Percentiles rank a stretch among this genome's conserved stretches.
These are phyloP conservation scores for Jacaranda mimosifolia DNA, from an alignment of 257 asterid species.

Conservation along the genomic window DNA sequence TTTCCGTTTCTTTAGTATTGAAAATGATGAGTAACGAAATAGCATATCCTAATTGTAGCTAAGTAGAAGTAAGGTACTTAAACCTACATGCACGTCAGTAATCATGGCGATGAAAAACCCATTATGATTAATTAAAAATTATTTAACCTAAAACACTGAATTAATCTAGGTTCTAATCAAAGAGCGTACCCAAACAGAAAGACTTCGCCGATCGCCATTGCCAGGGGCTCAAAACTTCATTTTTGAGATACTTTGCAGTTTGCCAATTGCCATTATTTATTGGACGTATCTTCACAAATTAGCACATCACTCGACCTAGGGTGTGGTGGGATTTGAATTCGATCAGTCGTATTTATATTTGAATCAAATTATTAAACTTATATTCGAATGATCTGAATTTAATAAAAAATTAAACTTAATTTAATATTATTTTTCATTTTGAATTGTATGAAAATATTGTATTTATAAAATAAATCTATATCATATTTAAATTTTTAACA, in stretches of 20 bases:
- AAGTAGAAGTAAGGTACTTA: slow-evolving; percentile 22
- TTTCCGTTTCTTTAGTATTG: slow-evolving; percentile 10
- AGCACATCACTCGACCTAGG: neutral
- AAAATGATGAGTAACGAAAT: neutral
- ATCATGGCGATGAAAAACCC: slow-evolving; percentile 1
- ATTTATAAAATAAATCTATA: too few species aligned
- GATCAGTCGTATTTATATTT: too few species aligned
- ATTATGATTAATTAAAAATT: neutral
- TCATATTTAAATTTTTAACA: too few species aligned
- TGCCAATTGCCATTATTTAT: neutral
- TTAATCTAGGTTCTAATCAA: neutral
- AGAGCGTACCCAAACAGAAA: slow-evolving; percentile 9
- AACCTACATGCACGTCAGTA: slow-evolving; percentile 36
- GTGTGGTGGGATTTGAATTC: too few species aligned
- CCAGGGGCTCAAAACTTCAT: slow-evolving; percentile 28
- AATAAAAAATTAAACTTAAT: too few species aligned
- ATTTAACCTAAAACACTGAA: slow-evolving; percentile 24
- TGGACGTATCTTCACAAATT: neutral
- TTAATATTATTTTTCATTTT: too few species aligned
- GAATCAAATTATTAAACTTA: too few species aligned
- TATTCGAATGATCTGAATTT: too few species aligned
- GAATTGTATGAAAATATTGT: too few species aligned
- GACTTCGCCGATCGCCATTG: slow-evolving; percentile 34
- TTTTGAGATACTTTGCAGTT: neutral
- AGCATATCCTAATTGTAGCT: neutral